A percentile compares a stretch with the other conserved stretches of the same genome.
phyloP scores from a whole-genome alignment of 2,329 filamentous ascomycete species.

The Xylaria sp. region DNA sequence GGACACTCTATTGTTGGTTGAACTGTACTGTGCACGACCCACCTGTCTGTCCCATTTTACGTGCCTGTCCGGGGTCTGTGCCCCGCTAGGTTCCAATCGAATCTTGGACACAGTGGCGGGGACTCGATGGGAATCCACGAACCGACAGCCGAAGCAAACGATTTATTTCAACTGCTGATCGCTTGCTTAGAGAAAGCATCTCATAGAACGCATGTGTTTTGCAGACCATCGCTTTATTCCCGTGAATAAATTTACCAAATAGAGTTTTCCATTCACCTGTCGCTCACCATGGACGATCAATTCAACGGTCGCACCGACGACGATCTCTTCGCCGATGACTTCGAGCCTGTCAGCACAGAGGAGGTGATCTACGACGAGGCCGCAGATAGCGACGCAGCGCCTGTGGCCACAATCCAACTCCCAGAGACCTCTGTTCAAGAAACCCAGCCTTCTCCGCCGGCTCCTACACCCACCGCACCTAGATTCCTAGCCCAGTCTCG shows the following conservation, averaged over 20 bases:
- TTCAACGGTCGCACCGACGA: slow-evolving; percentile 64
- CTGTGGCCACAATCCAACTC: slow-evolving; percentile 13
- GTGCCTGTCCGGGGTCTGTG: too few relatives aligned
- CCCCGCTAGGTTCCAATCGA: too few relatives aligned
- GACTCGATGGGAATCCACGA: too few relatives aligned
- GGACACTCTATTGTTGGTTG: too few relatives aligned
- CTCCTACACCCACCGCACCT: slow-evolving; percentile 16
- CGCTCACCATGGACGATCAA: slow-evolving; percentile 58
- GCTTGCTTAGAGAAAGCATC: too few relatives aligned
- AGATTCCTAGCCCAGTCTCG: slow-evolving; percentile 39
- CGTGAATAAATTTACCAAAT: neutral
- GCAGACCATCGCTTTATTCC: neutral
- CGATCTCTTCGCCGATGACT: slow-evolving; percentile 65
- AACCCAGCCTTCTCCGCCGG: slow-evolving; percentile 10
- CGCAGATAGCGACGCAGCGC: too few relatives aligned
- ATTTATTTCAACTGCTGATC: too few relatives aligned
- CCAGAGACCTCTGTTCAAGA: slow-evolving; percentile 16
- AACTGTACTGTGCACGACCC: too few relatives aligned
- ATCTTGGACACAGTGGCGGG: too few relatives aligned
- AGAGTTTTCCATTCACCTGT: neutral
- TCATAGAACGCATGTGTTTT: too few relatives aligned
- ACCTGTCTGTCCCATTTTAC: too few relatives aligned
- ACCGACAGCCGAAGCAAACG: too few relatives aligned
- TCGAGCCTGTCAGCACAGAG: slow-evolving; percentile 52
- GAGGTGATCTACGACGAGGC: slow-evolving; percentile 1